These are phyloP conservation scores for Paragyromitra xinjiangensis DNA, from an alignment of 495 filamentous ascomycete genomes.

Conservation along the genomic window DNA sequence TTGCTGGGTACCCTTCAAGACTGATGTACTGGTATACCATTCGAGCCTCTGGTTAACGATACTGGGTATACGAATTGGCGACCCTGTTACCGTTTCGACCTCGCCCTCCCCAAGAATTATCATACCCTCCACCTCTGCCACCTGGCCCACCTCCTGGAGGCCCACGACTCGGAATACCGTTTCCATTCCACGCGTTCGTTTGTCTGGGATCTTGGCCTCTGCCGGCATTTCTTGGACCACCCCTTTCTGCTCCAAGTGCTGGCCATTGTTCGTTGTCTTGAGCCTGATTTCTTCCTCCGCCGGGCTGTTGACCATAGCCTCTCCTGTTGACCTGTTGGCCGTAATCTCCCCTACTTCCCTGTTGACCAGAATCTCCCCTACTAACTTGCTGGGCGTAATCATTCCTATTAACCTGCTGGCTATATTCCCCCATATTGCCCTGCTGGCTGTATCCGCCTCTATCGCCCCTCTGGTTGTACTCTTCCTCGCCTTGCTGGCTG, in stretches of 20 bases:
- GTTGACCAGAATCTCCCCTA: not conserved
- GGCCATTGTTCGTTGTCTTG: slow-evolving; percentile 31
- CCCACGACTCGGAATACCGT: not conserved
- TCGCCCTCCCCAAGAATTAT: slow-evolving; percentile 1
- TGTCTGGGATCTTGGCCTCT: slow-evolving; percentile 25
- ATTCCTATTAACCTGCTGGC: not conserved
- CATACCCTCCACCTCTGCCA: slow-evolving; percentile 4
- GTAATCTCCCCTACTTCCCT: not conserved
- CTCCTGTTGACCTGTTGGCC: not conserved
- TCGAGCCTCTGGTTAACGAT: slow-evolving; percentile 18
- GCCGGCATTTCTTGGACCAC: not conserved
- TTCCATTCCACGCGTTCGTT: slow-evolving; percentile 7
- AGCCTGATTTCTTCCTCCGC: not conserved
- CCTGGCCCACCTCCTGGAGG: not conserved
- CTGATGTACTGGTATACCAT: not conserved
- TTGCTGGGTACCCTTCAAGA: not conserved
- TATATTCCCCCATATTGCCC: not conserved
- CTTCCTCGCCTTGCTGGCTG: not conserved
- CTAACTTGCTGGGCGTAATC: not conserved
- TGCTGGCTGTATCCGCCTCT: not conserved
- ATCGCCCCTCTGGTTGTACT: not conserved
- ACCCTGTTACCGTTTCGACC: not conserved
- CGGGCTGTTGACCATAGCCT: not conserved
- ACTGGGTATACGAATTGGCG: slow-evolving; percentile 26
- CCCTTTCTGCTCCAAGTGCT: slow-evolving; percentile 8